phyloP scores from a whole-genome alignment of 305 asterid species.

The Rubia occidens region DNA sequence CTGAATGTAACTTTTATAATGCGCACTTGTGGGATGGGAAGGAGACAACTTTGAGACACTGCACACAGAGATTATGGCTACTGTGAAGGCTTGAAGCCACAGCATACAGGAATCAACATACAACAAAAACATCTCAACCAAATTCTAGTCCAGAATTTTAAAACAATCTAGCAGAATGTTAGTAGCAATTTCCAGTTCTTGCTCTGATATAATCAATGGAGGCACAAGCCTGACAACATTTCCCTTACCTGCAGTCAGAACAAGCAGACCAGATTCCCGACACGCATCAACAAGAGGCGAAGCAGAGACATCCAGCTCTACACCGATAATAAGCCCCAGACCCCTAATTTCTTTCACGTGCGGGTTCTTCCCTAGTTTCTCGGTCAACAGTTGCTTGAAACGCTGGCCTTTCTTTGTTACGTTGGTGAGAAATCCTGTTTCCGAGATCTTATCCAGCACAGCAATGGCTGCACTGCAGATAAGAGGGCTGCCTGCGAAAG shows the following conservation, averaged over 20 bases:
- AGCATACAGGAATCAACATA: background rate
- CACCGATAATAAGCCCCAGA: slow-evolving; percentile 65
- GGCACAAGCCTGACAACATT: slow-evolving; percentile 81
- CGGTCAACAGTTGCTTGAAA: slow-evolving; percentile 41
- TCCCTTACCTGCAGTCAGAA: slow-evolving; percentile 87
- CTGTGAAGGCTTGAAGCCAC: background rate
- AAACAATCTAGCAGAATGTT: slow-evolving; percentile 47
- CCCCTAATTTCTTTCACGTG: slow-evolving; percentile 82
- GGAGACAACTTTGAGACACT: background rate
- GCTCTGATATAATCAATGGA: slow-evolving; percentile 62
- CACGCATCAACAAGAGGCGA: slow-evolving; percentile 76
- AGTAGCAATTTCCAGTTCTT: slow-evolving; percentile 57
- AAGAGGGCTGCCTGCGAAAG: slow-evolving; percentile 90
- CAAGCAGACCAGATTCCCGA: slow-evolving; percentile 60
- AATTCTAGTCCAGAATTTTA: slow-evolving; percentile 45
- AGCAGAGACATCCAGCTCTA: slow-evolving; percentile 74
- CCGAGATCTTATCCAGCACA: slow-evolving; percentile 67
- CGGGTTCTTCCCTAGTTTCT: slow-evolving; percentile 46
- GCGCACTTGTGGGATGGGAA: no score
- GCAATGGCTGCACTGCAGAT: slow-evolving; percentile 73
- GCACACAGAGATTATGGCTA: background rate
- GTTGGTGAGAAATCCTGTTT: slow-evolving; percentile 43
- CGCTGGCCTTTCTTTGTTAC: slow-evolving; percentile 59
- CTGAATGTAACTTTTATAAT: no score
- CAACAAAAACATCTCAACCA: slow-evolving; percentile 7